Conservation (phyloP, 148 eudicot genomes). For the Arbutus unedo region DNA sequence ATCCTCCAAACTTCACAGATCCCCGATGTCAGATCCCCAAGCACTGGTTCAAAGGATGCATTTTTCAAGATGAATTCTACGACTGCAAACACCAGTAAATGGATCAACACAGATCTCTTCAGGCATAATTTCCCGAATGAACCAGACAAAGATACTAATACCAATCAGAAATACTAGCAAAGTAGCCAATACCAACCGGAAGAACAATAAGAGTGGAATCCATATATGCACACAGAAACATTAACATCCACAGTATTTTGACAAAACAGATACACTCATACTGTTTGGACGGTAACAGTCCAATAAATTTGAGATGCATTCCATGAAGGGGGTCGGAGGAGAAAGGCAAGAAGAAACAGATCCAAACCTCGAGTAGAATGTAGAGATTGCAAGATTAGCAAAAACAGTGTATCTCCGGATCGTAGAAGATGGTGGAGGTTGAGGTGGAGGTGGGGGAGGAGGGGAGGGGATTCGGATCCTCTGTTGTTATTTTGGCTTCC, state of each 20-base stretch:
- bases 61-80: not conserved
- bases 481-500: too few species aligned
- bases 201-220: too few species aligned
- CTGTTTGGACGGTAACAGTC: not conserved
- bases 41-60: not conserved
- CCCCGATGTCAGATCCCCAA: not conserved
- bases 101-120: not conserved
- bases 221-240: too few species aligned
- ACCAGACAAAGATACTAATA: not conserved
- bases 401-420: too few species aligned
- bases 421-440: too few species aligned
- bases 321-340: not conserved
- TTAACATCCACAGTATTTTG: too few species aligned
- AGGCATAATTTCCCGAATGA: not conserved
- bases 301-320: not conserved
- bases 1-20: constrained; percentile 8
- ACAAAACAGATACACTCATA: not conserved
- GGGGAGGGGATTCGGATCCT: too few species aligned
- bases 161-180: not conserved
- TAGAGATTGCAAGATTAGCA: too few species aligned
- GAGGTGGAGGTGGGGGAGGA: too few species aligned
- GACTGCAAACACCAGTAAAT: not conserved
- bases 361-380: not conserved
- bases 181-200: not conserved
- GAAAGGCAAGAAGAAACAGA: not conserved